Evolutionary conservation across 2,329 filamentous ascomycete species (phyloP).

Genomic region (Cryphonectria nitschkei): DNA sequence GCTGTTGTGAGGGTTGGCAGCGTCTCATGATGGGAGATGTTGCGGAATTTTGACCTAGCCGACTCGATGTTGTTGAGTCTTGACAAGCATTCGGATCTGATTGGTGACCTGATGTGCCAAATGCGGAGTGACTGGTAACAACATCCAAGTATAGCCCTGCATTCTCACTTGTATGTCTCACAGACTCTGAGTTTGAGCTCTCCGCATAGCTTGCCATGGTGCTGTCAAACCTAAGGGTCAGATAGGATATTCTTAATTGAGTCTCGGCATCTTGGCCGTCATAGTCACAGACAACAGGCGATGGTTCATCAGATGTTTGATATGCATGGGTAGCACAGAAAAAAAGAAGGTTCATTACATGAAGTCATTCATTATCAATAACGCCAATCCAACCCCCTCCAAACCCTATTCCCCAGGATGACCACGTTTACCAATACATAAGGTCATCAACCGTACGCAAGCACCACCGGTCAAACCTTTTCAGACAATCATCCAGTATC

Average conservation of each 20-base stretch:
- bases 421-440: constrained; percentile 12
- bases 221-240: no score
- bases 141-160: not conserved
- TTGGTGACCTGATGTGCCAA: no score
- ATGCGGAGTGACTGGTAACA: not conserved
- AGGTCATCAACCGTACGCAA: constrained; percentile 3
- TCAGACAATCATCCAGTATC: not conserved
- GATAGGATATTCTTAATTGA: no score
- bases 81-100: no score
- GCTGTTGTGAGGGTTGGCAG: constrained; percentile 55
- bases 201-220: not conserved
- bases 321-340: not conserved
- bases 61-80: constrained; percentile 38
- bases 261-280: not conserved
- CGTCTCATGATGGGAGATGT: no score
- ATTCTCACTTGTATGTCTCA: not conserved
- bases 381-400: not conserved
- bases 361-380: constrained; percentile 27
- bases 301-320: not conserved
- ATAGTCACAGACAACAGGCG: not conserved
- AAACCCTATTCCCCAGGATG: not conserved
- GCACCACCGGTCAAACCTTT: not conserved
- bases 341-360: constrained; percentile 22
- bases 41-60: constrained; percentile 40
- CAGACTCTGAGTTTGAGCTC: not conserved